phyloP scores from a whole-genome alignment of 1,139 yeast genomes.

The Magnusiomyces suaveolens region DNA sequence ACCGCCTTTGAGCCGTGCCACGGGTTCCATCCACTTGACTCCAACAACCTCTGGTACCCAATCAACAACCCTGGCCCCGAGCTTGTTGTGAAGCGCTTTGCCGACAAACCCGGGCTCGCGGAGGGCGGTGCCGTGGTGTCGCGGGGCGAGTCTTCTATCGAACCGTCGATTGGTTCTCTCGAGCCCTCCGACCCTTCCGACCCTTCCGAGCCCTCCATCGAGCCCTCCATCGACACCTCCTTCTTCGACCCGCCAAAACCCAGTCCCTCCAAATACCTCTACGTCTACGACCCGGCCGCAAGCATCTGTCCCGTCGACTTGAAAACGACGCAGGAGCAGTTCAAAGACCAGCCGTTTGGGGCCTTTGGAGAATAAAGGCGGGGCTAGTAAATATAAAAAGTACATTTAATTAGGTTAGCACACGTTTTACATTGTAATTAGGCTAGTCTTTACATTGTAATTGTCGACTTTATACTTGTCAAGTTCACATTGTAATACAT shows the following conservation, averaged over 20 bases:
- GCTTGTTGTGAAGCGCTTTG: slow-evolving; percentile 1
- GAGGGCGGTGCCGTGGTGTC: too few species aligned
- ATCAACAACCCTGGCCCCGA: slow-evolving; percentile 2
- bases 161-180: not conserved
- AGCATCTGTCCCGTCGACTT: not conserved
- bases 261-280: not conserved
- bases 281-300: not conserved
- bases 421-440: too few species aligned
- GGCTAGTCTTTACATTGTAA: not conserved
- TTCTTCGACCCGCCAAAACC: not conserved
- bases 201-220: not conserved
- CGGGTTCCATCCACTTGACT: not conserved
- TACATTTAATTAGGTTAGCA: too few species aligned
- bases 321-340: too few species aligned
- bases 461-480: not conserved
- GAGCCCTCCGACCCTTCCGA: not conserved
- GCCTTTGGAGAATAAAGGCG: too few species aligned
- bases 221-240: not conserved
- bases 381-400: too few species aligned
- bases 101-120: too few species aligned
- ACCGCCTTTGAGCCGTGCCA: slow-evolving; percentile 12
- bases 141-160: not conserved
- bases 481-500: not conserved
- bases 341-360: not conserved
- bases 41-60: slow-evolving; percentile 1